Conservation (phyloP, 768 basidiomycete species). For the Boletus insuetus region DNA sequence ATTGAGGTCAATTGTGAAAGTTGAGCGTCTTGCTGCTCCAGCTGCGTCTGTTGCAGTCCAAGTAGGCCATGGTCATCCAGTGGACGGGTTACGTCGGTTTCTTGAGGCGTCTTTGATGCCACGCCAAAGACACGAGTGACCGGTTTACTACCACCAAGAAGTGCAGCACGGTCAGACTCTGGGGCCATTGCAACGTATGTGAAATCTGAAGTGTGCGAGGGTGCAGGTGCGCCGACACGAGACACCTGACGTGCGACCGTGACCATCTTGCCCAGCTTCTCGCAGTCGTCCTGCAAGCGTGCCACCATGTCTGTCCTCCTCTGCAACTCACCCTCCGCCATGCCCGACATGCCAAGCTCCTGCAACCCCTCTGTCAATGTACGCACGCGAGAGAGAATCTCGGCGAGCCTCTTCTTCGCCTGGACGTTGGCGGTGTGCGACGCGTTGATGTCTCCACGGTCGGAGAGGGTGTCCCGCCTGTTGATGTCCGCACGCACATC, state of each 20-base stretch:
- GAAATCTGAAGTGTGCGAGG: conserved; percentile 29
- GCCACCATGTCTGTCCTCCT: conserved; percentile 88
- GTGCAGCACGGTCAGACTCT: conserved; percentile 60
- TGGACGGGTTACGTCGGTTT: conserved; percentile 84
- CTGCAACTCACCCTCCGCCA: conserved; percentile 91
- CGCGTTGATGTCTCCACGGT: conserved; percentile 66
- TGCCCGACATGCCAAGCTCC: conserved; percentile 60
- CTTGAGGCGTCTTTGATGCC: conserved; percentile 52
- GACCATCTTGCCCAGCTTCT: conserved; percentile 83
- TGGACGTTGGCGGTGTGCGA: conserved; percentile 80
- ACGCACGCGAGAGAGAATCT: conserved; percentile 70
- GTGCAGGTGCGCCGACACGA: conserved; percentile 31
- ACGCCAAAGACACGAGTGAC: conserved; percentile 80
- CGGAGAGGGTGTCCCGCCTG: conserved; percentile 80
- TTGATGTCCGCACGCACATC: conserved; percentile 84
- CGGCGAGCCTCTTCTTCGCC: conserved; percentile 83
- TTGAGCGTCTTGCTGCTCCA: conserved; percentile 82
- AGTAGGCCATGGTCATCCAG: conserved; percentile 82
- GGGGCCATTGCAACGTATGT: conserved; percentile 36
- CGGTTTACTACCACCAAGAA: conserved; percentile 53
- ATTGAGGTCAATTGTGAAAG: conserved; percentile 79
- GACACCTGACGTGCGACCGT: conserved; percentile 64
- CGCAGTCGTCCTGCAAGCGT: conserved; percentile 85
- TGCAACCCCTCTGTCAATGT: conserved; percentile 67
- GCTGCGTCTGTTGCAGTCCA: conserved; percentile 74